Evolutionary conservation across 768 basidiomycete genomes (phyloP), one percentile per base, ranked within the genome.

Genomic region (Pisolithus albus): DNA sequence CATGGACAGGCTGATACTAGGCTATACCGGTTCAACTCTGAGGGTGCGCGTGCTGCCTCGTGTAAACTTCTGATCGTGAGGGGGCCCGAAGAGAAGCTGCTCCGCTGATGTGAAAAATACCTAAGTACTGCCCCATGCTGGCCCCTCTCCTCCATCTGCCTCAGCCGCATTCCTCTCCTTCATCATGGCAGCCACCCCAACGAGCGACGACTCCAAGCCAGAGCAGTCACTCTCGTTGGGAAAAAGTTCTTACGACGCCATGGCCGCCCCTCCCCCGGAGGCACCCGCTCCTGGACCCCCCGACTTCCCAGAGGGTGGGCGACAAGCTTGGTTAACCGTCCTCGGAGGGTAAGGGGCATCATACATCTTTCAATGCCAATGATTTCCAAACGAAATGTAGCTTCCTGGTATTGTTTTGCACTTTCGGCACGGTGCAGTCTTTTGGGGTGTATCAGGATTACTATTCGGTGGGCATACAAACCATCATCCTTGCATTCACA

Each of bases 361-460:
- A 26, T 26, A 15, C 8, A 28, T 7, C 37, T 34, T 23, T 9
- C 28, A 10, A 36, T 38, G 7, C 1, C 50, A n/a, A 21, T 51
- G n/a, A 18, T 47, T 36, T 50, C 26, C 23, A 47, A 36, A 51
- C 43, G 28, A 23, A 2, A 24, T 23, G 34, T 44, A 77, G 77
- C 26, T 64, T 63, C 7, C 68, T 77, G 61, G 65, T 74, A 10
- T 63, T 72, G 4, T 79, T 77, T 47, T 75, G 74, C 56, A 76
- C 75, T 0, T 77, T 79, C 54, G 76, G 77, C 7, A 69, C 72
- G 5, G 72, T 76, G 9, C 75, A 77, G 51, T 74, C 75, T 7
- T 77, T 75, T 54, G 62, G 62, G n/a, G 75, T 78, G 18, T 79
- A 75, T 58, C 74, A 78, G 58, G 77, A 78, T 55, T 77, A 73